Evolutionary conservation across 352 stramenopile genomes (phyloP).

Genomic region (Phytophthora chlamydospora): DNA sequence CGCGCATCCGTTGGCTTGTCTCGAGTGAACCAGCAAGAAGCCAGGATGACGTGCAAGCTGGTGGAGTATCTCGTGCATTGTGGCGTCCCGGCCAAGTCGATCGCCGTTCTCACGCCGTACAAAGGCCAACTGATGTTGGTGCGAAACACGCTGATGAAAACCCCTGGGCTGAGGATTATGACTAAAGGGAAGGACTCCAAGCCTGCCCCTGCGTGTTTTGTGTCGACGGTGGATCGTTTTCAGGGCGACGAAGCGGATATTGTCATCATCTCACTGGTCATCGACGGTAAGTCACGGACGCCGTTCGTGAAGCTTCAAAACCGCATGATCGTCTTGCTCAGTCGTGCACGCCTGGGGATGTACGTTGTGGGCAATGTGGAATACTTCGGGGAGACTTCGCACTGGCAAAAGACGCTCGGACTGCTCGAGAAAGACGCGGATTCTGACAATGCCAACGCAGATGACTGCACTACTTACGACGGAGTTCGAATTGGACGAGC

Average conservation of each 20-base stretch:
- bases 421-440: slow-evolving; percentile 50
- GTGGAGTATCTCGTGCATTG: slow-evolving; percentile 81
- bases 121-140: slow-evolving; percentile 90
- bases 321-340: slow-evolving; percentile 90
- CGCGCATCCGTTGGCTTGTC: slow-evolving; percentile 75
- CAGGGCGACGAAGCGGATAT: slow-evolving; percentile 91
- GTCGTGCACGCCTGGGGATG: slow-evolving; percentile 83
- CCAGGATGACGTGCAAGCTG: slow-evolving; percentile 79
- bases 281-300: slow-evolving; percentile 88
- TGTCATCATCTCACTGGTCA: slow-evolving; percentile 88
- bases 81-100: slow-evolving; percentile 68
- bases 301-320: slow-evolving; percentile 91
- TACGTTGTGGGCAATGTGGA: slow-evolving; percentile 85
- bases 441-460: slow-evolving; percentile 41
- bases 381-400: slow-evolving; percentile 77
- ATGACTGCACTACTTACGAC: slow-evolving; percentile 47
- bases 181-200: slow-evolving; percentile 29
- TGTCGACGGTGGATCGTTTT: slow-evolving; percentile 91
- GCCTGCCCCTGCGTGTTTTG: slow-evolving; percentile 48
- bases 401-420: slow-evolving; percentile 81
- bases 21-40: slow-evolving; percentile 74
- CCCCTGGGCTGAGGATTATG: slow-evolving; percentile 37
- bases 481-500: slow-evolving; percentile 52
- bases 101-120: slow-evolving; percentile 91
- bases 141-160: slow-evolving; percentile 67